phyloP scores from a whole-genome alignment of 2,329 filamentous ascomycete genomes.

The Alternaria novae-zelandiae region DNA sequence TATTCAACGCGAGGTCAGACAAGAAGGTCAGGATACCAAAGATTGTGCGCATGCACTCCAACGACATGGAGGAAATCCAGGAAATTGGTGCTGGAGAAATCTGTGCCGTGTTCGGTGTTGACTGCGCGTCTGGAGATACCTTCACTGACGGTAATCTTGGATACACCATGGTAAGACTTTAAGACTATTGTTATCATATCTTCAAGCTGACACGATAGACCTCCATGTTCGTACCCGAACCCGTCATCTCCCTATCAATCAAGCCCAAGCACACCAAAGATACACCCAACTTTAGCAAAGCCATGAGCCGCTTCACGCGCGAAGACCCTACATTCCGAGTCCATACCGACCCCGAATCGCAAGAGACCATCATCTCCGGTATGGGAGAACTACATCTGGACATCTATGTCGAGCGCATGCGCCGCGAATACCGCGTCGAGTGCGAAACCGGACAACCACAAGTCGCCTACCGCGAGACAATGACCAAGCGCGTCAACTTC shows the following conservation, averaged over 20 bases:
- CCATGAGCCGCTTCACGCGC: constrained; percentile 97
- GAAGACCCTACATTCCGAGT: constrained; percentile 98
- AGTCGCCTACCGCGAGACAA: constrained; percentile 95
- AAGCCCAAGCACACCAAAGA: constrained; percentile 94
- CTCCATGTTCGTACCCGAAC: constrained; percentile 97
- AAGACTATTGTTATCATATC: not conserved
- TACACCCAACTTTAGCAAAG: constrained; percentile 93
- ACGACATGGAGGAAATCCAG: constrained; percentile 96
- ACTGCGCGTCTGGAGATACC: constrained; percentile 96
- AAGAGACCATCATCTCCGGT: constrained; percentile 96
- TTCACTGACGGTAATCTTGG: constrained; percentile 93
- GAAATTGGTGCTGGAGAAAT: constrained; percentile 97
- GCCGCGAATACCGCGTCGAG: constrained; percentile 94
- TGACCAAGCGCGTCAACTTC: constrained; percentile 79
- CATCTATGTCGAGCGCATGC: constrained; percentile 96
- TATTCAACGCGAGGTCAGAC: constrained; percentile 91
- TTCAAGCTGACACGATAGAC: constrained; percentile 52
- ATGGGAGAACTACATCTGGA: constrained; percentile 98
- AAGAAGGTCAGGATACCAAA: constrained; percentile 97
- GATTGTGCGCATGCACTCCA: constrained; percentile 99
- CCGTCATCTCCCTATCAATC: constrained; percentile 97
- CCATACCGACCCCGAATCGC: constrained; percentile 86
- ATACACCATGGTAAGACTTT: constrained; percentile 76
- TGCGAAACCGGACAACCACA: constrained; percentile 95
- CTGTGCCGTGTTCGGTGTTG: constrained; percentile 96